Evolutionary conservation across 2,329 filamentous ascomycete species (phyloP).

Genomic region (Fusarium equiseti): DNA sequence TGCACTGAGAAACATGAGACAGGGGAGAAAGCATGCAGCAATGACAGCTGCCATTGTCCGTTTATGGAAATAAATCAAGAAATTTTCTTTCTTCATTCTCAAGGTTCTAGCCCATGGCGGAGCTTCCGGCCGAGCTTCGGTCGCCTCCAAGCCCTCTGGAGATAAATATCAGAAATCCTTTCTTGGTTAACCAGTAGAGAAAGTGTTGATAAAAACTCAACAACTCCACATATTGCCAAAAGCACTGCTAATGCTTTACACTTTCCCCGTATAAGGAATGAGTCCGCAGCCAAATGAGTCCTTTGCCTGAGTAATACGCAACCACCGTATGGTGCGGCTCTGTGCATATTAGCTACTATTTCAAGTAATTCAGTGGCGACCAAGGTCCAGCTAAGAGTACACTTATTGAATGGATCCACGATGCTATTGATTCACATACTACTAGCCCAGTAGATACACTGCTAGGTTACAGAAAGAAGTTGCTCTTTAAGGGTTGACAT

Average conservation of each 20-base stretch:
- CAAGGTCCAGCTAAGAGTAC: background rate
- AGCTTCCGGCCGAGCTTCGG: slow-evolving; percentile 37
- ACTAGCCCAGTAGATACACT: too few relatives aligned
- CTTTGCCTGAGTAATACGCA: background rate
- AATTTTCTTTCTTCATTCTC: slow-evolving; percentile 14
- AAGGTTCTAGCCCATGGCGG: slow-evolving; percentile 18
- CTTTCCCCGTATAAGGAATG: slow-evolving; percentile 6
- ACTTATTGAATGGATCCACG: background rate
- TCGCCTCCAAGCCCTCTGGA: slow-evolving; percentile 27
- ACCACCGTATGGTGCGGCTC: background rate
- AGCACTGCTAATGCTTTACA: background rate
- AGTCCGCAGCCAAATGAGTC: background rate
- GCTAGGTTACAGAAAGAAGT: background rate
- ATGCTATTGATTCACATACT: background rate
- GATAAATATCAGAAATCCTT: slow-evolving; percentile 14
- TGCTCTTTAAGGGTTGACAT: background rate
- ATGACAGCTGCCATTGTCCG: slow-evolving; percentile 5
- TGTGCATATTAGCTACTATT: background rate
- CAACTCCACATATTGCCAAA: slow-evolving; percentile 8
- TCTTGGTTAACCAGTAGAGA: slow-evolving; percentile 11
- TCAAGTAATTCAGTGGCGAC: background rate
- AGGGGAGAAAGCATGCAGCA: background rate
- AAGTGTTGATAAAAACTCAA: background rate
- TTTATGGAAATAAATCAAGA: slow-evolving; percentile 17
- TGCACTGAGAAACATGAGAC: slow-evolving; percentile 13